phyloP scores from a whole-genome alignment of 352 stramenopile species.

The Blastocystis sp. region DNA sequence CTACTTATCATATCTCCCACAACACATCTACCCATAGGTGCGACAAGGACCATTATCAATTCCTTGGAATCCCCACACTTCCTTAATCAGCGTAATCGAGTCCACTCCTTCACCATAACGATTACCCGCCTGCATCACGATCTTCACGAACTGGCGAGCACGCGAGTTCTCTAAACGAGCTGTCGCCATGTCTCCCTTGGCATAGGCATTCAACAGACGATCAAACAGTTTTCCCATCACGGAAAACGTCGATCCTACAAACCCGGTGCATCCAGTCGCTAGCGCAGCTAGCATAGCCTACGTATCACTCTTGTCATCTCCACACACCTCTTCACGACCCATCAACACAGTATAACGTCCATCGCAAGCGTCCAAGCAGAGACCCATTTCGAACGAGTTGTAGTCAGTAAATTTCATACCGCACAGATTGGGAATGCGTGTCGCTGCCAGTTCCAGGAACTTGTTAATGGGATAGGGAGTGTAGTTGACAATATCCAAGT shows the following conservation, averaged over 20 bases:
- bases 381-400: conserved; percentile 54
- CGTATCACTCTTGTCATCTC: neutral
- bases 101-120: conserved; percentile 48
- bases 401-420: conserved; percentile 62
- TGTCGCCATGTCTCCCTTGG: neutral
- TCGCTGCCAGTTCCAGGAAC: conserved; percentile 36
- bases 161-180: neutral
- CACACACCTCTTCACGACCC: conserved; percentile 36
- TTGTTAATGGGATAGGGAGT: conserved; percentile 57
- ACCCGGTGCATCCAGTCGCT: conserved; percentile 49
- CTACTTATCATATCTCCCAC: neutral
- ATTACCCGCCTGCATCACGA: conserved; percentile 27
- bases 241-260: conserved; percentile 48
- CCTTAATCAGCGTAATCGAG: conserved; percentile 55
- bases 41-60: conserved; percentile 49
- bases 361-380: conserved; percentile 37
- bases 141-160: neutral
- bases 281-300: conserved; percentile 53
- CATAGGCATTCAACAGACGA: conserved; percentile 36
- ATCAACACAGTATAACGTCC: conserved; percentile 44
- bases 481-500: conserved; percentile 59
- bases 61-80: conserved; percentile 36
- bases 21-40: neutral
- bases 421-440: conserved; percentile 58
- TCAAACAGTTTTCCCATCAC: conserved; percentile 32